Conservation (phyloP, 1,284 basidiomycete genomes). For the Singerocomus inundabilis region DNA sequence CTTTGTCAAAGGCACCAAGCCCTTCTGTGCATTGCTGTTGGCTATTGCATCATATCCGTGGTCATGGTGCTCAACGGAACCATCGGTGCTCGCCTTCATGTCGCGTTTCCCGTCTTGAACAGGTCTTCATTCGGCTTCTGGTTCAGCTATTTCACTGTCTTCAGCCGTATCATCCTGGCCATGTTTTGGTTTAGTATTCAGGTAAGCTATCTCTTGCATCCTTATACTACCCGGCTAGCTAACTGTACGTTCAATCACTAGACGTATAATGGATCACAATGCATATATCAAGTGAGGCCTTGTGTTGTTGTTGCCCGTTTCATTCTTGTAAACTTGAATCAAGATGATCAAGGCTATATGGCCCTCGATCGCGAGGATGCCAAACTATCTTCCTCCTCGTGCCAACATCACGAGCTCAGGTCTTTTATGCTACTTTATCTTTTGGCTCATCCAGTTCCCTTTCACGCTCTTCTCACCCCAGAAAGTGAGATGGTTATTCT, state of each 20-base stretch:
- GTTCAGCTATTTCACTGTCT: conserved; percentile 59
- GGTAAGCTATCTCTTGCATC: conserved; percentile 23
- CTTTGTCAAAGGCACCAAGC: conserved; percentile 42
- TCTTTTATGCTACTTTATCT: conserved; percentile 61
- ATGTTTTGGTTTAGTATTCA: conserved; percentile 62
- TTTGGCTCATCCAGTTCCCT: conserved; percentile 63
- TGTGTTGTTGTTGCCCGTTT: neutral
- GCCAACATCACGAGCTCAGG: conserved; percentile 56
- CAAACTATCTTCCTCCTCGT: conserved; percentile 47
- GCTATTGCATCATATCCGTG: conserved; percentile 44
- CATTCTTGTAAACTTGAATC: neutral
- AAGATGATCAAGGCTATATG: conserved; percentile 66
- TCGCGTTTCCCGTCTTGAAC: conserved; percentile 63
- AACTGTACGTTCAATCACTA: conserved; percentile 2
- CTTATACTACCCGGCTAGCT: neutral
- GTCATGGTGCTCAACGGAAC: conserved; percentile 53
- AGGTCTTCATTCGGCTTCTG: conserved; percentile 65
- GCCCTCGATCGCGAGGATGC: conserved; percentile 54
- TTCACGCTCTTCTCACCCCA: conserved; percentile 63
- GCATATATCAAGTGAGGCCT: conserved; percentile 27
- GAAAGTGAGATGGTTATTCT: conserved; percentile 60
- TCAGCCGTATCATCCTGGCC: conserved; percentile 58
- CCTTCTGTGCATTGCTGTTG: conserved; percentile 48
- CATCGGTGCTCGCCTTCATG: conserved; percentile 57
- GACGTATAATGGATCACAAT: conserved; percentile 30